Evolutionary conservation across 345 rosid species (phyloP), one percentile per base, ranked within the genome.

Genomic region (Clausena lansium): DNA sequence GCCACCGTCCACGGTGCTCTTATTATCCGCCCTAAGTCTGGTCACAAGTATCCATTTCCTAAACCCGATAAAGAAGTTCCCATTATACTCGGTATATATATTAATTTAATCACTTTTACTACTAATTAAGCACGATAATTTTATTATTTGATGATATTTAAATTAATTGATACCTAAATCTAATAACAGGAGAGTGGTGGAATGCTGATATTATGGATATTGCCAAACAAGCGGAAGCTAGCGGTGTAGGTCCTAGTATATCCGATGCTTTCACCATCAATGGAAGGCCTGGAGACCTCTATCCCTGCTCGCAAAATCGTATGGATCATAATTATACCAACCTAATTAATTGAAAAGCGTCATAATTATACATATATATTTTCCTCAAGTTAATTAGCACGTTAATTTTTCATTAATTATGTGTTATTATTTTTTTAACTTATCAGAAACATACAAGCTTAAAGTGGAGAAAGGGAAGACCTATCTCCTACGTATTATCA

Each of bases 1-100:
- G 97, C 97, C 65, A 93, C 97, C 2, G 95, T 95, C 19, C 78
- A 95, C 11, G 99, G 99, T 19, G 99, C 97, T 1, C 86, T 95
- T 68, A 32, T 95, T 74, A 86, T 95, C 67, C 95, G 88, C n/a
- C 98, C 99, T 8, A 86, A 86, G 71, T 38, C 81, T 2, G 89
- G 94, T 2, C 82, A 75, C 63, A 28, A 87, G 38, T 95, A 93
- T 78, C 99, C 99, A 1, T 95, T 92, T 77, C 94, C 94, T 9
- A 88, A 90, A 81, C 98, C 98, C 1, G 64, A 92, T 79, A 80
- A 77, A 52, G 97, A 94, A 84, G 85, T 95, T 52, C 94, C 95
- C 14, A 91, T 95, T 59, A 4, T 95, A 78, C 78, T 95, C 4
- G 98, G 98, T 92, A 82, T 22, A 6, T 2, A 52, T 17, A 45